These are phyloP conservation scores for Prasinococcaceae sp. DNA, from an alignment of 139 green algal genomes.

Conservation along the genomic window DNA sequence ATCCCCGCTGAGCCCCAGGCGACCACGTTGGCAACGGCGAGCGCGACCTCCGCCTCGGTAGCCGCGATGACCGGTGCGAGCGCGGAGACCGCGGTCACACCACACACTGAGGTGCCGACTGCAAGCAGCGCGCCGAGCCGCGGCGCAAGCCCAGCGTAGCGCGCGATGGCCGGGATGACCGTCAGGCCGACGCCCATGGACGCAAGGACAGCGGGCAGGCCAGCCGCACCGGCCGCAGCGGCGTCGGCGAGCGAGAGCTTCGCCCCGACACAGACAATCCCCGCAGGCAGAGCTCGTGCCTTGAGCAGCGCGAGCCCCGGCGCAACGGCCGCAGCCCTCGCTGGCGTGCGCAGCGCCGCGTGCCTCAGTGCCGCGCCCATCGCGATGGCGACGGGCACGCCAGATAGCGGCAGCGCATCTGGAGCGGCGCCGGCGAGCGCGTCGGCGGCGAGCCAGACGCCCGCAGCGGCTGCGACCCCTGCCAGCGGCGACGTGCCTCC, in stretches of 20 bases:
- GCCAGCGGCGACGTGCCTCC: too few species aligned
- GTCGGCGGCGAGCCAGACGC: too few species aligned
- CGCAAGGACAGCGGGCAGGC: neutral
- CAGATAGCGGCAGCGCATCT: too few species aligned
- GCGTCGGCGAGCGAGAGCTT: conserved; percentile 13
- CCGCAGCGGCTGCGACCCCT: too few species aligned
- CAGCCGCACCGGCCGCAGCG: neutral
- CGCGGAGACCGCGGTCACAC: conserved; percentile 16
- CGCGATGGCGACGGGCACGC: too few species aligned
- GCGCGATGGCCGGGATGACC: neutral
- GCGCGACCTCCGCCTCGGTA: conserved; percentile 11
- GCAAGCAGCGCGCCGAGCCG: conserved; percentile 8
- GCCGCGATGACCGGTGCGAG: conserved; percentile 16
- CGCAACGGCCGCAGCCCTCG: too few species aligned
- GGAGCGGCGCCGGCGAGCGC: too few species aligned
- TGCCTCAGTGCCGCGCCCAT: too few species aligned
- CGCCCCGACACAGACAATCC: conserved; percentile 17
- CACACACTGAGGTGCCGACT: conserved; percentile 13
- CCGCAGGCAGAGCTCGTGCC: neutral
- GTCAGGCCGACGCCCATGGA: conserved; percentile 8
- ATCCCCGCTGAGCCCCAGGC: conserved; percentile 16
- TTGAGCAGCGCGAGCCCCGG: neutral
- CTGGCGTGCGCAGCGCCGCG: too few species aligned
- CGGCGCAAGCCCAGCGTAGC: neutral
- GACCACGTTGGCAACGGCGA: conserved; percentile 23